Evolutionary conservation across 1,139 yeast species (phyloP), one percentile per base, ranked within the genome.

Genomic region (Blastobotrys illinoisensis): DNA sequence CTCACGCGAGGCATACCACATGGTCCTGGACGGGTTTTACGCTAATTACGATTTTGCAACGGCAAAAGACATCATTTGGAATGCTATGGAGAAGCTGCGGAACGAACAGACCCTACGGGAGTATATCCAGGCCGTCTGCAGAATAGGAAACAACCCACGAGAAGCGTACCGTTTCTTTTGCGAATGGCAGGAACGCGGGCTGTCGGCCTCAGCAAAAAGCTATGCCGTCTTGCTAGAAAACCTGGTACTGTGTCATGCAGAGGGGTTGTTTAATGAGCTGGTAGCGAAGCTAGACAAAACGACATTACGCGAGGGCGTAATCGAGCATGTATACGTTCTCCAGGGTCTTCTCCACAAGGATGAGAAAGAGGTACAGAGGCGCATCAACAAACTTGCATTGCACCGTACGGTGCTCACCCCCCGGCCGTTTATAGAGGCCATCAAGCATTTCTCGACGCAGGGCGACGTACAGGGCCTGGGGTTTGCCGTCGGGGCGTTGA

Each of bases 21-120:
- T 56, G 2, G 53, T 62, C 45, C 49, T 64, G 26, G 51, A 56
- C 32, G 56, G 55, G 44, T 63, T 62, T 44, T 48, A 63, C n/a
- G 54, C 54, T 7, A 53, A 56, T 46, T 53, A 60, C 47, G 60
- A 63, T 47, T 49, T 64, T 16, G 57, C 59, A 1, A 61, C 57
- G 11, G 67, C 66, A 1, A 54, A 55, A 51, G 40, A 18, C 52
- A 58, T 19, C 65, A 63, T 49, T 51, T 62, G 44, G 56, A 61
- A 57, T 49, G 52, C 13, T 43, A 49, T 9, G 59, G 55, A 5
- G 48, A 47, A 11, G 54, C 55, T 4, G 49, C 50, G 14, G 16
- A 32, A 32, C 19, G 64, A 57, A n/a, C 50, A 51, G 44, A 55
- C 60, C 11, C 53, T 64, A 20, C 51, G 46, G 44, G 54, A 56